Conservation (phyloP, 306 rosid genomes). For the Boehmeria nivea region DNA sequence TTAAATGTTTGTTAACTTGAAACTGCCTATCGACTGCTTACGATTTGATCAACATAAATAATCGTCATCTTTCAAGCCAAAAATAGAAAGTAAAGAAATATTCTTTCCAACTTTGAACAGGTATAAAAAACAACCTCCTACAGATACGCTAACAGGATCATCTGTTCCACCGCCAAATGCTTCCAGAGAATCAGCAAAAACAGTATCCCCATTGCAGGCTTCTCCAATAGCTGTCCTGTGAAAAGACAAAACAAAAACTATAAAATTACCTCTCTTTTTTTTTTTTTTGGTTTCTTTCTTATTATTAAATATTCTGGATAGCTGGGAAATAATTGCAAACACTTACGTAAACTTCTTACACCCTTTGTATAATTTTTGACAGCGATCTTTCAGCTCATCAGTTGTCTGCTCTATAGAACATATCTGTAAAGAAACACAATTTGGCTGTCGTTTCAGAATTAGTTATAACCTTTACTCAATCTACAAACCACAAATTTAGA, state of each 20-base stretch:
- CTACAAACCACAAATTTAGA: not conserved
- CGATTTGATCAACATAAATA: too few relatives aligned
- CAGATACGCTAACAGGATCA: constrained; percentile 88
- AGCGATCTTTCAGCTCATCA: constrained; percentile 75
- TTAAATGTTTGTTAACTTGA: too few relatives aligned
- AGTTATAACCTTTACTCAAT: not conserved
- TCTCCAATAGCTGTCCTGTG: constrained; percentile 74
- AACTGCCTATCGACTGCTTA: too few relatives aligned
- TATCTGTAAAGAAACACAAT: constrained; percentile 43
- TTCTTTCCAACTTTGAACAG: constrained; percentile 15
- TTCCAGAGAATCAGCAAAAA: constrained; percentile 84
- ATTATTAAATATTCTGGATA: too few relatives aligned
- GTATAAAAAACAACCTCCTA: constrained; percentile 65
- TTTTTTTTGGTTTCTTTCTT: too few relatives aligned
- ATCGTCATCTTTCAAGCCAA: not conserved
- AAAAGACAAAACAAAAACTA: constrained; percentile 26
- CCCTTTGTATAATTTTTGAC: constrained; percentile 62
- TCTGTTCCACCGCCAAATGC: constrained; percentile 83
- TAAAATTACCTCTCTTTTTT: constrained; percentile 6
- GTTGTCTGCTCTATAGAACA: constrained; percentile 58
- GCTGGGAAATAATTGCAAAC: constrained; percentile 6
- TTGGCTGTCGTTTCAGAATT: constrained; percentile 3
- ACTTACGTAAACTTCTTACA: constrained; percentile 82
- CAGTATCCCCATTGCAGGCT: constrained; percentile 65
- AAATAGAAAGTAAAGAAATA: constrained; percentile 15